Base-by-base conservation (phyloP, 495 filamentous ascomycete genomes). In the Talaromyces proteolyticus region DNA sequence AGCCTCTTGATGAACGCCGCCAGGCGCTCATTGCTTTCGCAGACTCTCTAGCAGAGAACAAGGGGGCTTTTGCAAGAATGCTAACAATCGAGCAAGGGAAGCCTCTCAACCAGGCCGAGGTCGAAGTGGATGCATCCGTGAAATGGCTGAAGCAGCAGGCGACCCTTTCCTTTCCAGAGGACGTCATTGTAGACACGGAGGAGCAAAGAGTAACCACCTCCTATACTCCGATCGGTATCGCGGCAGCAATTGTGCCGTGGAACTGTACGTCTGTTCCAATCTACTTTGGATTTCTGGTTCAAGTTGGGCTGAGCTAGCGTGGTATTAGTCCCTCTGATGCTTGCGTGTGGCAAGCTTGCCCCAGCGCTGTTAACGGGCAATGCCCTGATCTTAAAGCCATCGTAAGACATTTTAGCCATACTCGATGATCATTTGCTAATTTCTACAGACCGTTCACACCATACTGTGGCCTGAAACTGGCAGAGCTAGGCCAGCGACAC, bases 381-480 rank as follows among this genome's bases (percentile, higher is more conserved):
- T 66, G 71, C 73, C 50, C 72, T 82, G 49, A 80, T 85, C 63
- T 66, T 82, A 60, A 1, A 66, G 76, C 26, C 26, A 29, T 29
- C 26, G 5, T n/a, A n/a, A n/a, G n/a, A n/a, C n/a, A n/a, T n/a
- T n/a, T n/a, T n/a, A n/a, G n/a, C n/a, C n/a, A n/a, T n/a, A n/a
- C n/a, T n/a, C n/a, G n/a, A n/a, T n/a, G n/a, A n/a, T n/a, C n/a
- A n/a, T n/a, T n/a, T n/a, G n/a, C n/a, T n/a, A n/a, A n/a, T n/a
- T n/a, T n/a, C n/a, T n/a, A n/a, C n/a, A n/a, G n/a, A n/a, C 81
- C 81, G 1, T 78, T 76, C 65, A 82, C 81, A 0, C 81, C 80
- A 2, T 83, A 85, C 71, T 71, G 73, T 29, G 72, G 72, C 49
- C 70, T 82, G 47, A 81, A 80, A 53, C 67, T 76, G 53, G 68